Conservation (phyloP, 148 eudicot species). For the Bassia scoparia region DNA sequence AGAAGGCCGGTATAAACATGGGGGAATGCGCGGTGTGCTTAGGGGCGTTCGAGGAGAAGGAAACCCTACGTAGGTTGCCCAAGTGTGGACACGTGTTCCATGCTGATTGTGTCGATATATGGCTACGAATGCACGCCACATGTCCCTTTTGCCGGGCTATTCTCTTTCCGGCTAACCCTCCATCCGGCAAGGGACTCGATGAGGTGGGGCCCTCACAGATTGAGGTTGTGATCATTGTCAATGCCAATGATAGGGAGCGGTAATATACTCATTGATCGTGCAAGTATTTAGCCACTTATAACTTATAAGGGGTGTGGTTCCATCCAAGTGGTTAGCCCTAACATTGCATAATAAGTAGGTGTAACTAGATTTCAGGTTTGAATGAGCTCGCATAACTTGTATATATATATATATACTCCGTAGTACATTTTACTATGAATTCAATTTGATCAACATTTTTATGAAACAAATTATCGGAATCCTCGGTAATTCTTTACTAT, state of each 20-base stretch:
- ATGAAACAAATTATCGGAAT: no score
- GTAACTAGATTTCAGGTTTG: no score
- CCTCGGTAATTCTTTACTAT: no score
- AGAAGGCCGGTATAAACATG: not conserved
- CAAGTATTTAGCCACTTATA: not conserved
- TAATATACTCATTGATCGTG: not conserved
- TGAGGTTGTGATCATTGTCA: conserved; percentile 20
- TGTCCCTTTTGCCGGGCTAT: conserved; percentile 29
- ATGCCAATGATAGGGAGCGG: not conserved
- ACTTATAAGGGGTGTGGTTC: not conserved
- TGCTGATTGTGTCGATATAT: conserved; percentile 18
- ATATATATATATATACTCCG: no score
- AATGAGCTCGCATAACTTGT: no score
- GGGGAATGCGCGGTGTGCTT: conserved; percentile 29
- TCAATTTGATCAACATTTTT: no score
- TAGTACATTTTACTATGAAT: no score
- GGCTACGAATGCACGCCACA: conserved; percentile 22
- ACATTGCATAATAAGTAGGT: no score
- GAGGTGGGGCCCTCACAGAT: not conserved
- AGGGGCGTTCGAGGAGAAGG: conserved; percentile 19
- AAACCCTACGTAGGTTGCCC: conserved; percentile 19
- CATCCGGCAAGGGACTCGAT: not conserved
- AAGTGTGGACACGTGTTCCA: conserved; percentile 30
- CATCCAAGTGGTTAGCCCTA: not conserved
- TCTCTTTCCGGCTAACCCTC: conserved; percentile 1